Percentiles rank a stretch among this genome's conserved stretches.
phyloP scores from a whole-genome alignment of 2,329 filamentous ascomycete genomes.

The Chrysosporium queenslandicum region DNA sequence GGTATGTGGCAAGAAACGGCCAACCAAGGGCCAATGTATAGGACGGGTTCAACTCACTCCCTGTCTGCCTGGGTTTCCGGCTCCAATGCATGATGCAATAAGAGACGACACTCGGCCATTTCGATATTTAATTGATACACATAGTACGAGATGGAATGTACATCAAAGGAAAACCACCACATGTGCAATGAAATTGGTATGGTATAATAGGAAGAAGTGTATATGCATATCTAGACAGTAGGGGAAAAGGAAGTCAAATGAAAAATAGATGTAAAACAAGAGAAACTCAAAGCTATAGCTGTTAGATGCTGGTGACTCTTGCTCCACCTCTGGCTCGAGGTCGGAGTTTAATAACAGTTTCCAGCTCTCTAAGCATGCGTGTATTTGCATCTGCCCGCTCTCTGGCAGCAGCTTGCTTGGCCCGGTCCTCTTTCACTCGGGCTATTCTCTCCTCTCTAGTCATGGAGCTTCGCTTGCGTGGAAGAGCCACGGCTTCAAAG shows the following conservation, averaged over 20 bases:
- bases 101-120: no score
- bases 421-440: slow-evolving; percentile 80
- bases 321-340: slow-evolving; percentile 24
- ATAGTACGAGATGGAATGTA: no score
- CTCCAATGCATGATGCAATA: no score
- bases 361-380: slow-evolving; percentile 84
- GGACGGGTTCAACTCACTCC: no score
- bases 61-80: no score
- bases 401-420: slow-evolving; percentile 57
- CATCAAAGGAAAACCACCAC: no score
- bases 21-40: no score
- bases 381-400: slow-evolving; percentile 72
- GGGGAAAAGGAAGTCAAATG: not conserved
- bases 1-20: no score
- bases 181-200: no score
- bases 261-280: not conserved
- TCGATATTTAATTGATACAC: no score
- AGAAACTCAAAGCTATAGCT: not conserved
- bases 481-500: slow-evolving; percentile 80
- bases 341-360: slow-evolving; percentile 67
- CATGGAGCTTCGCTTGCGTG: slow-evolving; percentile 56
- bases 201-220: no score
- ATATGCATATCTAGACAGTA: not conserved
- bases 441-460: slow-evolving; percentile 78
- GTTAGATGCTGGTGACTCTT: slow-evolving; percentile 38